These are phyloP conservation scores for Nigrospora oryzae DNA, from an alignment of 2,329 filamentous ascomycete species.

Conservation along the genomic window DNA sequence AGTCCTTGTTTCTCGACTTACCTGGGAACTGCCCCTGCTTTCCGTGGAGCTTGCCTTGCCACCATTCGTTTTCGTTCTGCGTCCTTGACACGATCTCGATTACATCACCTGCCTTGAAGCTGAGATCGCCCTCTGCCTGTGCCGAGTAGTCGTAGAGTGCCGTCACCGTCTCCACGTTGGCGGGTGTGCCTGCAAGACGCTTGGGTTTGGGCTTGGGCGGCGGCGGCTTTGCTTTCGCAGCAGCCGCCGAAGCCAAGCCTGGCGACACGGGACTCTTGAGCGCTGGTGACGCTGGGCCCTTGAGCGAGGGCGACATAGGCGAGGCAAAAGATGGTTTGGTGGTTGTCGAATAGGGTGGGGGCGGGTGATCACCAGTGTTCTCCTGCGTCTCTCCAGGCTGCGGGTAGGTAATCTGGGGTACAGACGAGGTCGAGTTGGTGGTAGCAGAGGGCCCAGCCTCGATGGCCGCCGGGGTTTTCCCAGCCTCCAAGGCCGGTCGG, in stretches of 20 bases:
- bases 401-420: slow-evolving; percentile 9
- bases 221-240: slow-evolving; percentile 61
- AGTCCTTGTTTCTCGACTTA: slow-evolving; percentile 32
- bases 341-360: slow-evolving; percentile 61
- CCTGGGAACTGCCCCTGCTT: slow-evolving; percentile 91
- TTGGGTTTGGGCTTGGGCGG: slow-evolving; percentile 74
- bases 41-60: slow-evolving; percentile 73
- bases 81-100: slow-evolving; percentile 84
- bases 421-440: slow-evolving; percentile 16
- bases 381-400: slow-evolving; percentile 8
- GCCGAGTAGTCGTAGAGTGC: slow-evolving; percentile 95
- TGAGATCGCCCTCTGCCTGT: slow-evolving; percentile 88
- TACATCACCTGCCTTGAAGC: slow-evolving; percentile 77
- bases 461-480: slow-evolving; percentile 29
- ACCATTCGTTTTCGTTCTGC: slow-evolving; percentile 96
- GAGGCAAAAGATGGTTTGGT: slow-evolving; percentile 16
- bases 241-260: slow-evolving; percentile 36
- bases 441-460: slow-evolving; percentile 30
- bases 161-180: slow-evolving; percentile 65
- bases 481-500: slow-evolving; percentile 40
- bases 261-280: slow-evolving; percentile 16
- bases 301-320: slow-evolving; percentile 18
- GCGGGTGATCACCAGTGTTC: slow-evolving; percentile 29
- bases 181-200: slow-evolving; percentile 59
- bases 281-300: slow-evolving; percentile 14